Percentiles rank a stretch among this genome's conserved stretches.
Evolutionary conservation across 768 basidiomycete genomes (phyloP).

Genomic region (Cantharellus cinnabarinus): DNA sequence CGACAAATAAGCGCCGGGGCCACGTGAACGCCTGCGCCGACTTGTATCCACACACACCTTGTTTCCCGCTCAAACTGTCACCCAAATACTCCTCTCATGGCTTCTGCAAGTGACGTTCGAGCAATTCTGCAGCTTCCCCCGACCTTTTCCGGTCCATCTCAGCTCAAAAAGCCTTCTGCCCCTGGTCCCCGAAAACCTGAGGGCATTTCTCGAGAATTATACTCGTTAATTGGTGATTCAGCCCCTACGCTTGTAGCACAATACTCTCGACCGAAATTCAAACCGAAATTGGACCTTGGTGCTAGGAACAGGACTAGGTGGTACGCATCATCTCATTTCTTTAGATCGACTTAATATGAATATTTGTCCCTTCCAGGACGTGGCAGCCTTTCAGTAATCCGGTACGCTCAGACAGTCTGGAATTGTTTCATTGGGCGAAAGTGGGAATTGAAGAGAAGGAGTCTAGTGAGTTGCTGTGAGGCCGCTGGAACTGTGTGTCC

Average conservation of each 20-base stretch:
- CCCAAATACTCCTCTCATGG: conserved; percentile 1
- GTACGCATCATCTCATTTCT: conserved; percentile 19
- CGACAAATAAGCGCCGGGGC: too few species aligned
- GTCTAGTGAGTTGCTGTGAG: background rate
- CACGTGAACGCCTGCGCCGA: too few species aligned
- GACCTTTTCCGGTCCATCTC: conserved; percentile 25
- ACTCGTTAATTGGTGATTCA: conserved; percentile 84
- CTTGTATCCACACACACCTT: too few species aligned
- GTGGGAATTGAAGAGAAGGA: conserved; percentile 25
- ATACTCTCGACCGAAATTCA: conserved; percentile 61
- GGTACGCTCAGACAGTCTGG: conserved; percentile 45
- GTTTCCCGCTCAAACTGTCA: too few species aligned
- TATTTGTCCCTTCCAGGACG: conserved; percentile 30
- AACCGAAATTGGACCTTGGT: conserved; percentile 65
- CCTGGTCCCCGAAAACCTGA: conserved; percentile 46
- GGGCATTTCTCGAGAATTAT: conserved; percentile 83
- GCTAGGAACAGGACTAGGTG: conserved; percentile 43
- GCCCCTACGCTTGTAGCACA: conserved; percentile 69
- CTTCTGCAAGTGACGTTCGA: conserved; percentile 52
- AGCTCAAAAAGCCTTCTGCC: conserved; percentile 22
- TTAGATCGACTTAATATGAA: background rate
- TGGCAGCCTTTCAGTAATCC: conserved; percentile 51
- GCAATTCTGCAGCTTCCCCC: conserved; percentile 54
- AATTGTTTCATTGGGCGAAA: conserved; percentile 72
- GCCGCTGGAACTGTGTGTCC: background rate